These are phyloP conservation scores for Endoconidiophora laricicola DNA, from an alignment of 2,329 filamentous ascomycete genomes.

Conservation along the genomic window DNA sequence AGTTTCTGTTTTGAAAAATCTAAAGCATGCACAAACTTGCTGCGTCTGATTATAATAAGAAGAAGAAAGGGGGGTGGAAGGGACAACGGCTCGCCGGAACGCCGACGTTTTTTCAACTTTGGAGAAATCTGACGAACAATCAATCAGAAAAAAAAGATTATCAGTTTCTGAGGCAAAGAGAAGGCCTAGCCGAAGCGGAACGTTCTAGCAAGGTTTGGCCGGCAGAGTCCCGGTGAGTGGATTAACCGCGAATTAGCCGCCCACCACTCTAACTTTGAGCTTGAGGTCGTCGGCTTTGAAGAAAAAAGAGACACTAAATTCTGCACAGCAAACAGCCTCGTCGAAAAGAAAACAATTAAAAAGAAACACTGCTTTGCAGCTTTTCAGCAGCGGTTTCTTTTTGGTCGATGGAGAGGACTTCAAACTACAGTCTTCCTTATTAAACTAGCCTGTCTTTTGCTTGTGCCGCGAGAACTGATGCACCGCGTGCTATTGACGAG, in stretches of 20 bases:
- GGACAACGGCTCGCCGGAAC: neutral
- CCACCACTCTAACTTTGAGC: neutral
- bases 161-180: neutral
- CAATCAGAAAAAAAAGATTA: slow-evolving; percentile 9
- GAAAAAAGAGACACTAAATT: too few relatives aligned
- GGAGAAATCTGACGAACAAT: neutral
- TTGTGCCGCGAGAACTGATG: neutral
- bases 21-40: too few relatives aligned
- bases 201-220: slow-evolving; percentile 7
- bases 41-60: neutral
- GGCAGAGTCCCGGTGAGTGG: neutral
- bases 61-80: neutral
- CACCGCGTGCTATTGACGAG: neutral
- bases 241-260: slow-evolving; percentile 11
- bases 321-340: neutral
- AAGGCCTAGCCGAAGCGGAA: slow-evolving; percentile 6
- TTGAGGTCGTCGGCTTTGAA: too few relatives aligned
- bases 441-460: neutral
- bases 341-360: neutral
- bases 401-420: too few relatives aligned
- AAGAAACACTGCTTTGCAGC: neutral
- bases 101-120: too few relatives aligned
- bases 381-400: too few relatives aligned
- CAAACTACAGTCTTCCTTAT: too few relatives aligned
- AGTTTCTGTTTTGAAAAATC: too few relatives aligned